Evolutionary conservation across 208 protist species (phyloP), one percentile per base, ranked within the genome.

Genomic region (Acanthamoeba culbertsoni): DNA sequence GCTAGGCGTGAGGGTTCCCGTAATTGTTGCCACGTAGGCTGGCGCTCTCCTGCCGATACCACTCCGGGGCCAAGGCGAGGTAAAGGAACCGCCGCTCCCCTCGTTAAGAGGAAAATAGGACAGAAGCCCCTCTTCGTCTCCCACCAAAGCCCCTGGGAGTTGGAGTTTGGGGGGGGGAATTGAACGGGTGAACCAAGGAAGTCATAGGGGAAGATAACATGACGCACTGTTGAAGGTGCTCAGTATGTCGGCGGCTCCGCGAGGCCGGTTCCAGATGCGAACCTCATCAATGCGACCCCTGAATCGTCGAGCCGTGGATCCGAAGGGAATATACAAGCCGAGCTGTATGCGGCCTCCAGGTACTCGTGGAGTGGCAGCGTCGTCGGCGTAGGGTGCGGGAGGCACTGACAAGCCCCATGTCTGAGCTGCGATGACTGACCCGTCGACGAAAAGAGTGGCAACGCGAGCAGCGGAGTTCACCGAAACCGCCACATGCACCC

Each of bases 211-310:
- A 2, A 35, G 14, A 35, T 14, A 6, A 33, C 28, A 71, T 5
- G 59, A 18, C 62, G 62, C 42, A 71, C 62, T 84, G 40, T 37
- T 55, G 73, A 84, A 1, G 73, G 10, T 20, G 73, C 42, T 28
- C n/a, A 55, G 46, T 14, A 84, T 31, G 0, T 84, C 73, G 2
- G 26, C 37, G 2, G 40, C 8, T 18, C 14, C 16, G n/a, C 46
- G 28, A 1, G n/a, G 10, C 2, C 73, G 73, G 42, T 37, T 84
- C 73, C 73, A 84, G 8, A 84, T 28, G 37, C 73, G 73, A 14
- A 84, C 42, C 42, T 84, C 73, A 43, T 84, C 73, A 26, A 84
- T 84, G 23, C 73, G 73, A 84, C 73, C 73, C 42, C 33, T 18
- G 42, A 84, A 84, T 23, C 73, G 73, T 14, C 37, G 35, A n/a